Base-by-base conservation (phyloP, 768 basidiomycete species). In the Boletellus ananas region DNA sequence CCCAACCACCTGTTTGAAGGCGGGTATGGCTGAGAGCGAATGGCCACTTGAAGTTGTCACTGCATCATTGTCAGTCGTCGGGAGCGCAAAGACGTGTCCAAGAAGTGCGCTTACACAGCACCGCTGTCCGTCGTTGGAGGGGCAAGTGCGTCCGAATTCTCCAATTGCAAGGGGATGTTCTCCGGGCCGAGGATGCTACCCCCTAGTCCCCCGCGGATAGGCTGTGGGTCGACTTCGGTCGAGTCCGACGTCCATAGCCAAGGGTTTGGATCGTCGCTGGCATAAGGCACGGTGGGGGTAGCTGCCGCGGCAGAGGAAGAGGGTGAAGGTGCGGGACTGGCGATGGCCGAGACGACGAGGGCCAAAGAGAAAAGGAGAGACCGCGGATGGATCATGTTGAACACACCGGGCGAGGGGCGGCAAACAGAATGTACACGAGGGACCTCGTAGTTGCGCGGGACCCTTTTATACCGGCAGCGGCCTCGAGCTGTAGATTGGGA, bases 61-160 rank as follows among this genome's bases (percentile, higher is more conserved):
- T 75, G 45, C 29, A 27, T 1, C 4, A n/a, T 6, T 6, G 36
- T 8, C 3, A 31, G 27, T 20, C 9, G 6, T 52, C 9, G 52
- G 35, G 17, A 25, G 39, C 27, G n/a, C 13, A 45, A 29, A 45
- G n/a, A 37, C 7, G 23, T 37, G 42, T 6, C 16, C 23, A 14
- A 25, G 18, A 20, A 35, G 13, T 10, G 6, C 12, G 57, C 74
- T 43, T 49, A 71, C 74, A 87, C 68, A 20, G 50, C 52, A 12
- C 85, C 84, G 20, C 69, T 58, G 58, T 87, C 85, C 0, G 86
- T 85, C 6, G 73, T 75, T 4, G 85, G 85, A 38, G 83, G 81
- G 10, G 80, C 79, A 0, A 86, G 55, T 4, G 71, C 46, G 44
- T 86, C 79, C 9, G 81, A 71, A 45, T 84, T 83, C 62, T 86